phyloP scores from a whole-genome alignment of 768 basidiomycete genomes.

The Lactifluus pinguis region DNA sequence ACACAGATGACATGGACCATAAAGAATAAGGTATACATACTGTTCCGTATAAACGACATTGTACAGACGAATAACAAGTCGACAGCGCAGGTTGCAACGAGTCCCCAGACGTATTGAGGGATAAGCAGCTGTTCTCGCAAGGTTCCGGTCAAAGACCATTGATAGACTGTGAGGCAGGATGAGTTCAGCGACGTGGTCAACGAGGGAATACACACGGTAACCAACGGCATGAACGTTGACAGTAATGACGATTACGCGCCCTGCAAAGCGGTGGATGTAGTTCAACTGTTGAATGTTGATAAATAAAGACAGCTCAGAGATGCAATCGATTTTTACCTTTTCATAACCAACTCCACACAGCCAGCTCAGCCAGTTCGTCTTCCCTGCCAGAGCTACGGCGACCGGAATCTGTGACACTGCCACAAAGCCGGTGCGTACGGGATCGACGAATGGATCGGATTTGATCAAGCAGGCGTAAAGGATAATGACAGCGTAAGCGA shows the following conservation, averaged over 20 bases:
- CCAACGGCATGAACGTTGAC: slow-evolving; percentile 36
- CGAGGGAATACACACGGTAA: slow-evolving; percentile 29
- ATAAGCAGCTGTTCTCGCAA: neutral
- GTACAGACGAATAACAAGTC: slow-evolving; percentile 34
- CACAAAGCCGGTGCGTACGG: slow-evolving; percentile 29
- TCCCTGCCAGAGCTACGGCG: slow-evolving; percentile 37
- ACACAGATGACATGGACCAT: slow-evolving; percentile 36
- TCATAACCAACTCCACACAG: slow-evolving; percentile 39
- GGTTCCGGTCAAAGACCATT: slow-evolving; percentile 8
- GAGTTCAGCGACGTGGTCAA: neutral
- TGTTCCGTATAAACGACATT: slow-evolving; percentile 32
- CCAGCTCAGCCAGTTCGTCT: slow-evolving; percentile 38
- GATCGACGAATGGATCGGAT: slow-evolving; percentile 30
- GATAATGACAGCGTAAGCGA: slow-evolving; percentile 29
- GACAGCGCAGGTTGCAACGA: slow-evolving; percentile 30
- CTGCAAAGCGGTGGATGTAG: slow-evolving; percentile 47
- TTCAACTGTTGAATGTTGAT: slow-evolving; percentile 32
- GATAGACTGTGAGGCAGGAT: neutral
- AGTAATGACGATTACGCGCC: slow-evolving; percentile 33
- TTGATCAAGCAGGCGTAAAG: slow-evolving; percentile 30
- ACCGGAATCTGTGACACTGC: slow-evolving; percentile 39
- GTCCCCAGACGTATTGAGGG: slow-evolving; percentile 21
- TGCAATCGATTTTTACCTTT: slow-evolving; percentile 27
- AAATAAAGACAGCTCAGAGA: neutral
- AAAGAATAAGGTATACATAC: slow-evolving; percentile 38